phyloP scores from a whole-genome alignment of 306 rosid genomes.

The Benincasa hispida region DNA sequence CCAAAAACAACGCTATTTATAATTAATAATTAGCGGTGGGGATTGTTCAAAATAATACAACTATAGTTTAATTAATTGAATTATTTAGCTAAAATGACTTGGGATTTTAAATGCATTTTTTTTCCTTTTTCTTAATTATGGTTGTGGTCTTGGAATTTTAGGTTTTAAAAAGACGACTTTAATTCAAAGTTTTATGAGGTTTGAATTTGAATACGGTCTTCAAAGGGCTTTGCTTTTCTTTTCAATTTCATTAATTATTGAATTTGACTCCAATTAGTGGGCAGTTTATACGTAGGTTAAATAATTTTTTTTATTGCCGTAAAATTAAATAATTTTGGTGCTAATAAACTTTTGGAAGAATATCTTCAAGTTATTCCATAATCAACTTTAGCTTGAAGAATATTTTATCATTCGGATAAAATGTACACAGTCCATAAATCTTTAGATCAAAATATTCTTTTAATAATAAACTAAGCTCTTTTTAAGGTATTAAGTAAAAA shows the following conservation, averaged over 20 bases:
- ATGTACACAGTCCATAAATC: too few species aligned
- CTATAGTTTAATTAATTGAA: neutral
- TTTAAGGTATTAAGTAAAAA: too few species aligned
- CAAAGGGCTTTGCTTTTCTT: neutral
- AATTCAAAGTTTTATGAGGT: neutral
- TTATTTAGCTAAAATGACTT: neutral
- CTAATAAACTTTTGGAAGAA: too few species aligned
- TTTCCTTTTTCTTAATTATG: too few species aligned
- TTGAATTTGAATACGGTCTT: neutral
- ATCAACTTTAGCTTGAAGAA: too few species aligned
- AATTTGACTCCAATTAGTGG: neutral
- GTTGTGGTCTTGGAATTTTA: neutral
- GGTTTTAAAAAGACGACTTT: neutral
- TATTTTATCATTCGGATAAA: too few species aligned
- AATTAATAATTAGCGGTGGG: neutral
- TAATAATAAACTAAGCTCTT: too few species aligned
- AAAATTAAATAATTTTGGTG: too few species aligned
- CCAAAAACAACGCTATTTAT: neutral
- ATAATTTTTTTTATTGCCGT: neutral
- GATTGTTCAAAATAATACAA: neutral
- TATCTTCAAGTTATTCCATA: too few species aligned
- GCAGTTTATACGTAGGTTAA: neutral
- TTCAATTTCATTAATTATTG: neutral
- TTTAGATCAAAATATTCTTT: too few species aligned
- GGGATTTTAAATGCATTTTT: neutral